Evolutionary conservation across 495 filamentous ascomycete species (phyloP).

Genomic region (Darksidea phi): DNA sequence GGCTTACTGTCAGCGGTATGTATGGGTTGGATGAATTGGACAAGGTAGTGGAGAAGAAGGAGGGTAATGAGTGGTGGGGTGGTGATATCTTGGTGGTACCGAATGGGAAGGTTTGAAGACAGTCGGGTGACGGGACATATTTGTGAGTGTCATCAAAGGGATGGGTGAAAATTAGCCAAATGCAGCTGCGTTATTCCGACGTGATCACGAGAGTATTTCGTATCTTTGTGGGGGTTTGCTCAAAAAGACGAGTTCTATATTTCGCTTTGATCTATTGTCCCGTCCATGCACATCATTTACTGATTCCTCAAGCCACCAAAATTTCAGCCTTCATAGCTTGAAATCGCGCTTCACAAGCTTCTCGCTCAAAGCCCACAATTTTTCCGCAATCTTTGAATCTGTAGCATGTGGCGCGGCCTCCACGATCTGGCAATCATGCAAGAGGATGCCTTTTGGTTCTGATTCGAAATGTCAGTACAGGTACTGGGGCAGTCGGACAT

Average conservation of each 20-base stretch:
- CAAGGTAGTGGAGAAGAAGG: conserved; percentile 5
- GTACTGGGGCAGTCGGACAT: background rate
- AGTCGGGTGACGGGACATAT: too few relatives aligned
- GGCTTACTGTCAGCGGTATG: conserved; percentile 3
- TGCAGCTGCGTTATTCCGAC: too few relatives aligned
- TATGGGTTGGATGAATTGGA: conserved; percentile 15
- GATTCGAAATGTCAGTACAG: background rate
- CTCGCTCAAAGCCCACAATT: conserved; percentile 33
- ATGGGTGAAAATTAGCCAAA: too few relatives aligned
- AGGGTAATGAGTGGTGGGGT: conserved; percentile 6
- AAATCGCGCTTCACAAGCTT: conserved; percentile 25
- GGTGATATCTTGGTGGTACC: conserved; percentile 13
- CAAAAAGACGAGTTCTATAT: too few relatives aligned
- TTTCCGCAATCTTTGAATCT: conserved; percentile 21
- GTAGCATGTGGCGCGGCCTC: conserved; percentile 30
- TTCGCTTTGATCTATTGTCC: too few relatives aligned
- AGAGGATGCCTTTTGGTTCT: conserved; percentile 23
- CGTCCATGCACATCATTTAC: too few relatives aligned
- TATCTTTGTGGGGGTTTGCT: too few relatives aligned
- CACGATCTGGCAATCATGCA: conserved; percentile 30
- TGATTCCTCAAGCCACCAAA: too few relatives aligned
- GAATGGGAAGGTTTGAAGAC: conserved; percentile 9
- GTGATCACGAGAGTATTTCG: too few relatives aligned
- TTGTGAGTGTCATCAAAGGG: too few relatives aligned
- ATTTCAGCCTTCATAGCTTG: conserved; percentile 10